Evolutionary conservation across 2,329 filamentous ascomycete species (phyloP).

Genomic region (Thelonectria blattea): DNA sequence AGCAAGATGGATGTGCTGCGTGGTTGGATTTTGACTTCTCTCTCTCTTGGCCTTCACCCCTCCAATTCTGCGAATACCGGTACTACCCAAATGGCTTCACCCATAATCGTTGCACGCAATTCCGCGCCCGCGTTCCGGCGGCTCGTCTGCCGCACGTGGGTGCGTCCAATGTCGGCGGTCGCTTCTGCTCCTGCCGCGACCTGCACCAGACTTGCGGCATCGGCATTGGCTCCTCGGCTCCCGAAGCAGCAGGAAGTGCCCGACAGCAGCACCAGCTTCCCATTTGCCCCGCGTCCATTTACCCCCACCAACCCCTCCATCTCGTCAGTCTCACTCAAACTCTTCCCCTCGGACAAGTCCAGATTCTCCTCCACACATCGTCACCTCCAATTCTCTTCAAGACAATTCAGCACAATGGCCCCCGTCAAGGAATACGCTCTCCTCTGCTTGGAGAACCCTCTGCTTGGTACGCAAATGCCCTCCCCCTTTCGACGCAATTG

Average conservation of each 20-base stretch:
- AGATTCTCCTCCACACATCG: slow-evolving; percentile 23
- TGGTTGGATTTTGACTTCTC: no score
- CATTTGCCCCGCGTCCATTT: slow-evolving; percentile 29
- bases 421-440: slow-evolving; percentile 82
- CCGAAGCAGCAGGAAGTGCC: slow-evolving; percentile 23
- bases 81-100: background rate
- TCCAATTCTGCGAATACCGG: no score
- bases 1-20: background rate
- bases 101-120: slow-evolving; percentile 23
- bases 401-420: slow-evolving; percentile 64
- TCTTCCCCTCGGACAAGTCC: slow-evolving; percentile 32
- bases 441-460: slow-evolving; percentile 94
- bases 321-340: slow-evolving; percentile 38
- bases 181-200: background rate
- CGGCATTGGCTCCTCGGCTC: slow-evolving; percentile 24
- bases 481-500: slow-evolving; percentile 9
- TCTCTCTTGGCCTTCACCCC: background rate
- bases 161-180: slow-evolving; percentile 31
- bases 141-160: slow-evolving; percentile 32
- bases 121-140: slow-evolving; percentile 17
- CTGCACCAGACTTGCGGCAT: background rate
- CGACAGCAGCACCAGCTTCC: background rate
- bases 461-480: slow-evolving; percentile 72
- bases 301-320: slow-evolving; percentile 34
- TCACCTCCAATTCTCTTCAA: slow-evolving; percentile 10